phyloP scores from a whole-genome alignment of 2,329 filamentous ascomycete species.

The Clonostachys rhizophaga region DNA sequence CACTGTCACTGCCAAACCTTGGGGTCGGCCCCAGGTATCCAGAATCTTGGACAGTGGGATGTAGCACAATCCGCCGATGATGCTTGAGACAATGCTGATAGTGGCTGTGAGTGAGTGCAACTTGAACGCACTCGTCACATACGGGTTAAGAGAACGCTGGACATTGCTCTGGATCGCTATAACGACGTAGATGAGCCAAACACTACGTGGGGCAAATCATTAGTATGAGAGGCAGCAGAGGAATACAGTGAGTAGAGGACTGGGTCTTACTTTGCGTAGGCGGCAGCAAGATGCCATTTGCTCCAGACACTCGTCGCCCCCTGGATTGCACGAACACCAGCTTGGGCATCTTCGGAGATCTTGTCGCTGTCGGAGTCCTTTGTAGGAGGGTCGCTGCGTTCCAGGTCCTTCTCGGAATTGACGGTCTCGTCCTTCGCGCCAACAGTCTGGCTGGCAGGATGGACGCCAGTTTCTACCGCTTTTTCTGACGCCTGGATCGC shows the following conservation, averaged over 20 bases:
- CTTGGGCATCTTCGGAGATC: slow-evolving; percentile 22
- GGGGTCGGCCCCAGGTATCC: slow-evolving; percentile 62
- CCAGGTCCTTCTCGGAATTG: too few relatives aligned
- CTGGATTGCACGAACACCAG: slow-evolving; percentile 42
- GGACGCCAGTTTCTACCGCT: too few relatives aligned
- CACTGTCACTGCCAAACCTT: slow-evolving; percentile 51
- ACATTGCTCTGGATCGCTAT: slow-evolving; percentile 12
- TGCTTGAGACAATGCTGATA: slow-evolving; percentile 47
- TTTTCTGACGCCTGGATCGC: too few relatives aligned
- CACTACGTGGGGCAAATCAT: slow-evolving; percentile 2
- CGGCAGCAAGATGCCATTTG: slow-evolving; percentile 35
- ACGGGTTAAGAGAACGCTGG: slow-evolving; percentile 30
- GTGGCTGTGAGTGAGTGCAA: slow-evolving; percentile 46
- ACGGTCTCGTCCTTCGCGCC: too few relatives aligned
- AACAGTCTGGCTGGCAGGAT: too few relatives aligned
- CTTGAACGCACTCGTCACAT: slow-evolving; percentile 40
- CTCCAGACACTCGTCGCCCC: slow-evolving; percentile 31
- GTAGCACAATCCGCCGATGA: slow-evolving; percentile 54
- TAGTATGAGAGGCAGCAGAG: slow-evolving; percentile 9
- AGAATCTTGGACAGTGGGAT: slow-evolving; percentile 62
- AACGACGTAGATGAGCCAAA: slow-evolving; percentile 13
- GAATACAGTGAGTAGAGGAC: slow-evolving; percentile 9
- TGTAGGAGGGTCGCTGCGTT: too few relatives aligned
- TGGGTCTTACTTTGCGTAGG: slow-evolving; percentile 37
- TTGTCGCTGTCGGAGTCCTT: slow-evolving; percentile 19